Conservation (phyloP, 1,284 basidiomycete species). For the Rhodotorula mucilaginosa region DNA sequence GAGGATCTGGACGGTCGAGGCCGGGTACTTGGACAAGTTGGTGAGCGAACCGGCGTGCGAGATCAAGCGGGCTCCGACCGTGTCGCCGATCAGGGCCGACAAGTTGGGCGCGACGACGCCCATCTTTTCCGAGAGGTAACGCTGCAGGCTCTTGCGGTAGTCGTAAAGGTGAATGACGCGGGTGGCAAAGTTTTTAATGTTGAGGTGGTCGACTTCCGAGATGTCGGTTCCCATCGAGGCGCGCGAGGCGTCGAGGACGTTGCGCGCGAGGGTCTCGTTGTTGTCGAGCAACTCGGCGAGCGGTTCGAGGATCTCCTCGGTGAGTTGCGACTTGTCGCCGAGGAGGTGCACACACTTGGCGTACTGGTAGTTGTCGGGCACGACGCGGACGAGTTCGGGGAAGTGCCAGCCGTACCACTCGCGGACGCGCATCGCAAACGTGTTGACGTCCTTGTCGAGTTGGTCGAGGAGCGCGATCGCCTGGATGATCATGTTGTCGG, state of each 20-base stretch:
- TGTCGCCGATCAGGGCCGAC: constrained; percentile 91
- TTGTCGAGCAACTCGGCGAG: constrained; percentile 81
- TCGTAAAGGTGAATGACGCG: constrained; percentile 91
- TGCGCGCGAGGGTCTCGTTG: constrained; percentile 82
- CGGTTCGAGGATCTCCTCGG: constrained; percentile 70
- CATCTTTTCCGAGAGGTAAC: constrained; percentile 97
- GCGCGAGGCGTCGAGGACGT: constrained; percentile 88
- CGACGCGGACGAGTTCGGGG: constrained; percentile 91
- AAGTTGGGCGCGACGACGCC: constrained; percentile 94
- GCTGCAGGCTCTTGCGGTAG: constrained; percentile 88
- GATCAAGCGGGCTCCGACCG: constrained; percentile 93
- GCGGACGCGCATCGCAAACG: constrained; percentile 95
- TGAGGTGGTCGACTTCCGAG: constrained; percentile 90
- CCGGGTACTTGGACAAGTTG: constrained; percentile 92
- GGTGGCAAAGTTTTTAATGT: constrained; percentile 88
- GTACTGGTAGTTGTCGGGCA: constrained; percentile 94
- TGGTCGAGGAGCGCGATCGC: constrained; percentile 97
- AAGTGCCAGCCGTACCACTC: constrained; percentile 99
- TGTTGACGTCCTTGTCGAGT: constrained; percentile 99
- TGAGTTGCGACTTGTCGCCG: constrained; percentile 69
- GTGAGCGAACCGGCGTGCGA: constrained; percentile 94
- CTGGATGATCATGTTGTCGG: constrained; percentile 99
- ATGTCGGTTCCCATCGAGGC: constrained; percentile 95
- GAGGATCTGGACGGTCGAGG: constrained; percentile 95
- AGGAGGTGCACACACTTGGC: constrained; percentile 84